Evolutionary conservation across 352 stramenopile species (phyloP).

Genomic region (Globisporangium nagaii): DNA sequence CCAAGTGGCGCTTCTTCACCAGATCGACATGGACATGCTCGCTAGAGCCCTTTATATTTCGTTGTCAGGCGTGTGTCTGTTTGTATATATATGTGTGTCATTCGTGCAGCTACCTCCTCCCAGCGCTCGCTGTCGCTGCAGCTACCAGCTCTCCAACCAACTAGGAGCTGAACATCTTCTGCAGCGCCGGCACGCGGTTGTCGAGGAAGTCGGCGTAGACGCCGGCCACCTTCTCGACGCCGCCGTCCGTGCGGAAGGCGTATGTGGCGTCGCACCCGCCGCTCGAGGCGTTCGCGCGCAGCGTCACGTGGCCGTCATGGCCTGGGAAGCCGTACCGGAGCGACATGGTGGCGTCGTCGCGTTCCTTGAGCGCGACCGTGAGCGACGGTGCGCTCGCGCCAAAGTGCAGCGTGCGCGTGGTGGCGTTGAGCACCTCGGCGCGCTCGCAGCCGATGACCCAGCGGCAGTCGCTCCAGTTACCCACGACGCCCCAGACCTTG

Average conservation of each 20-base stretch:
- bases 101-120: too few relatives aligned
- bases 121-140: too few relatives aligned
- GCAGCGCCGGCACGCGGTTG: constrained; percentile 5
- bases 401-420: constrained; percentile 6
- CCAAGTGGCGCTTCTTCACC: too few relatives aligned
- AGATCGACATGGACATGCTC: too few relatives aligned
- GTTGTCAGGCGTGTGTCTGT: too few relatives aligned
- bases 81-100: too few relatives aligned
- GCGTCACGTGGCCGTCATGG: constrained; percentile 2
- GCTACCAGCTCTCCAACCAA: too few relatives aligned
- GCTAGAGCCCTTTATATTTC: too few relatives aligned
- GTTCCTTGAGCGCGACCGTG: constrained; percentile 1
- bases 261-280: constrained; percentile 7
- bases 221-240: not conserved
- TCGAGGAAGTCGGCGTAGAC: constrained; percentile 10
- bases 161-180: constrained; percentile 7
- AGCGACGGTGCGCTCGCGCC: not conserved
- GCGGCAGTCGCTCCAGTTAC: constrained; percentile 9
- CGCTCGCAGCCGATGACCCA: constrained; percentile 9
- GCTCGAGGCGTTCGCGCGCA: not conserved
- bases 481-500: constrained; percentile 9
- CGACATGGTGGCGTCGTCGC: constrained; percentile 4
- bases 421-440: constrained; percentile 5
- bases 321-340: constrained; percentile 2
- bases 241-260: constrained; percentile 4